Evolutionary conservation across 2,329 filamentous ascomycete genomes (phyloP), one percentile per base, ranked within the genome.

Genomic region (Aureobasidium vineae): DNA sequence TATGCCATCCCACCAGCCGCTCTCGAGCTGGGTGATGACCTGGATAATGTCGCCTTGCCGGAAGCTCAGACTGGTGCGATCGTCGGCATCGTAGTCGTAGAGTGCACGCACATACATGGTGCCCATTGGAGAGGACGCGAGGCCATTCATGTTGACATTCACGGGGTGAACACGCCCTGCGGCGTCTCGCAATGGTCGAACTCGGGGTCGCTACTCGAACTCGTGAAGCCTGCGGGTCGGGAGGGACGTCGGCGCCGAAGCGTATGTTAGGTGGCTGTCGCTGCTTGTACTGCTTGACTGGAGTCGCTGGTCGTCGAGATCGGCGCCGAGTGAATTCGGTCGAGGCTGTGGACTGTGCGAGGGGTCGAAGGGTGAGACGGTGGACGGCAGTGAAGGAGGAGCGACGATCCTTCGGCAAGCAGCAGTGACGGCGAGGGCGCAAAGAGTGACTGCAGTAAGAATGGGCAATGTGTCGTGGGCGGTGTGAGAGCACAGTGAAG

Each of bases 1-100:
- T 66, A 99, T 92, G 57, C 95, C 95, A 80, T 99, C 95, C 95
- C 95, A 99, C 95, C 95, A 99, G 66, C 95, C 95, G 74, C 93
- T 98, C 78, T 99, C 95, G 66, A 98, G 84, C 80, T 97, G 94
- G 63, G 95, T 99, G 73, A 99, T 94, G 73, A 99, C 95, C 80
- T 98, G 94, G 73, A 99, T 99, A 71, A 98, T 88, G 79, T 99
- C 95, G 74, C 95, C 95, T 77, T 96, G 90, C 73, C 92, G 91
- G 79, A 99, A 99, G 80, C 93, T 98, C 76, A 99, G 81, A 80
- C 93, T 97, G 56, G 94, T 98, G 73, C 92, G 88, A 79, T 99
- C 95, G 80, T 99, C 94, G 74, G 95, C 92, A 75, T 97, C 92
- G 82, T 98, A 99, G 82, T 97, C 92, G 83, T 98, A 99, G 70